Conservation (phyloP, 352 stramenopile genomes). For the Phytophthora podocarpi region DNA sequence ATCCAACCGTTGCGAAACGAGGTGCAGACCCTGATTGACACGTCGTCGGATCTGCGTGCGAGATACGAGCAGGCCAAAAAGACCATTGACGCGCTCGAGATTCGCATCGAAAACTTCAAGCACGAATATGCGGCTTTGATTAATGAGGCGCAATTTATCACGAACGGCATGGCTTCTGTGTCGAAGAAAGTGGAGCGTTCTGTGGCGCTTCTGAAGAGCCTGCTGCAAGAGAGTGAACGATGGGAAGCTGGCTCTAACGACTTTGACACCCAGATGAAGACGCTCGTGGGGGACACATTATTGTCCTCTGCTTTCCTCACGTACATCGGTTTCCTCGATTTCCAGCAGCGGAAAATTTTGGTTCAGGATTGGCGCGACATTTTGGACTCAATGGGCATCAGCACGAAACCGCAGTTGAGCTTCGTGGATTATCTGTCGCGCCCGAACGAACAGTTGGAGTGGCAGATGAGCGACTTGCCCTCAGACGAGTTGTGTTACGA, state of each 20-base stretch:
- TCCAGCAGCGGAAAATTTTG: slow-evolving; percentile 95
- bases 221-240: slow-evolving; percentile 97
- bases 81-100: slow-evolving; percentile 95
- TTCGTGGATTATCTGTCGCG: slow-evolving; percentile 97
- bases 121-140: slow-evolving; percentile 98
- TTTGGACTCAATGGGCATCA: slow-evolving; percentile 93
- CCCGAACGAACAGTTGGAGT: slow-evolving; percentile 94
- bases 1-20: slow-evolving; percentile 99
- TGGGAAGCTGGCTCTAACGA: slow-evolving; percentile 97
- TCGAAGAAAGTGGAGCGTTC: slow-evolving; percentile 97
- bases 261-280: slow-evolving; percentile 97
- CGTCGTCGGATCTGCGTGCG: slow-evolving; percentile 91
- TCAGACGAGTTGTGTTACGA: slow-evolving; percentile 98
- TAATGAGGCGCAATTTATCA: slow-evolving; percentile 97
- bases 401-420: slow-evolving; percentile 76
- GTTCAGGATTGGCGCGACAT: slow-evolving; percentile 95
- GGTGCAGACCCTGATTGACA: slow-evolving; percentile 97
- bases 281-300: slow-evolving; percentile 97
- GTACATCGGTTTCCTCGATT: slow-evolving; percentile 99
- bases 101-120: slow-evolving; percentile 98
- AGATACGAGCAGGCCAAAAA: slow-evolving; percentile 93
- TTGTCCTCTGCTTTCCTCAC: slow-evolving; percentile 97
- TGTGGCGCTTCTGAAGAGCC: slow-evolving; percentile 96
- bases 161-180: slow-evolving; percentile 97
- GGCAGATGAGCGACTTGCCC: slow-evolving; percentile 96